Evolutionary conservation across 306 rosid genomes (phyloP).

Genomic region (Astragalus membranaceus): DNA sequence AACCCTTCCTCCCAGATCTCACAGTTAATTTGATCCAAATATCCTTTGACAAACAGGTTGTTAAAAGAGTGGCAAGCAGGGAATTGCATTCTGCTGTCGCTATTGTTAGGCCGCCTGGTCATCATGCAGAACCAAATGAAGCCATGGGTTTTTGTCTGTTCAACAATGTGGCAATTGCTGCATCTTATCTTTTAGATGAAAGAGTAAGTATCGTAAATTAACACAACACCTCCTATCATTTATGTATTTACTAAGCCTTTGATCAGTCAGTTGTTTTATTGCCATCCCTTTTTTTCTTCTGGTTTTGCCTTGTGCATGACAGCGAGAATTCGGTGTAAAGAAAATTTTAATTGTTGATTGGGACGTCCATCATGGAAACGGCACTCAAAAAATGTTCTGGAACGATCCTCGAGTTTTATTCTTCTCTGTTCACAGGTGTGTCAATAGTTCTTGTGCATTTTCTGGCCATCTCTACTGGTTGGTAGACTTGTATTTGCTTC

Average conservation of each 20-base stretch:
- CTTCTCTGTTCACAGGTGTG: slow-evolving; percentile 95
- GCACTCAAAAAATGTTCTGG: slow-evolving; percentile 91
- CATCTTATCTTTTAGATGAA: slow-evolving; percentile 61
- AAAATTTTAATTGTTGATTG: slow-evolving; percentile 88
- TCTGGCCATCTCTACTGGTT: background rate
- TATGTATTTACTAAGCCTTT: background rate
- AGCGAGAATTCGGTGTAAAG: slow-evolving; percentile 75
- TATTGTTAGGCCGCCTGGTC: slow-evolving; percentile 96
- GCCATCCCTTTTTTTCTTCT: background rate
- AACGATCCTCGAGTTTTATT: slow-evolving; percentile 76
- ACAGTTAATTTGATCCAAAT: background rate
- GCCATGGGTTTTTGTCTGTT: slow-evolving; percentile 95
- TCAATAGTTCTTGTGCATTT: background rate
- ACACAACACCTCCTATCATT: background rate
- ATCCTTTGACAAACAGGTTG: slow-evolving; percentile 36
- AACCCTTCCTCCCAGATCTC: background rate
- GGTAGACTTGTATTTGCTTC: background rate
- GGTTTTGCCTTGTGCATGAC: slow-evolving; percentile 31
- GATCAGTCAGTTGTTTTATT: background rate
- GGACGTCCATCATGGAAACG: slow-evolving; percentile 99
- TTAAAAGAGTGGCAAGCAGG: slow-evolving; percentile 69
- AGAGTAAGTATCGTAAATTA: slow-evolving; percentile 46
- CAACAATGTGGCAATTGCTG: slow-evolving; percentile 85
- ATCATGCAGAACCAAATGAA: slow-evolving; percentile 78
- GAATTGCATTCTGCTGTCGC: slow-evolving; percentile 78